Percentiles rank a stretch among this genome's conserved stretches.
Conservation (phyloP, 1,284 basidiomycete species). For the Marasmius oreades region DNA sequence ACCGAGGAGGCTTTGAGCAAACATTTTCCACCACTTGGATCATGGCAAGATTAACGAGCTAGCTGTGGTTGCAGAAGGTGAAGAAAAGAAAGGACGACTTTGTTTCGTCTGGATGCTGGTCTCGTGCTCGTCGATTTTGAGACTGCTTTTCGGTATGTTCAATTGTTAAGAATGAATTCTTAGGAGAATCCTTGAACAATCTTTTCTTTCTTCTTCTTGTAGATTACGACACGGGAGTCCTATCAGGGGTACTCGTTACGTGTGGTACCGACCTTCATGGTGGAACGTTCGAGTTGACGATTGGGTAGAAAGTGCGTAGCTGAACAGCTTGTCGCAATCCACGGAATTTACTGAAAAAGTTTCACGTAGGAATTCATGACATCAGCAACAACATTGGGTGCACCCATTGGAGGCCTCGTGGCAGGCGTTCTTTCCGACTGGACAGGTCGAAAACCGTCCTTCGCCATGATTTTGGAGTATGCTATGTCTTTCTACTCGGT, state of each 20-base stretch:
- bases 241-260: slow-evolving; percentile 73
- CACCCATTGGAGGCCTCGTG: slow-evolving; percentile 68
- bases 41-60: slow-evolving; percentile 58
- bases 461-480: slow-evolving; percentile 66
- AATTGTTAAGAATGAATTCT: background rate
- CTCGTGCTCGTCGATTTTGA: slow-evolving; percentile 66
- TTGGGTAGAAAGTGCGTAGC: slow-evolving; percentile 60
- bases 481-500: slow-evolving; percentile 35
- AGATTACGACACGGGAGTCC: slow-evolving; percentile 82
- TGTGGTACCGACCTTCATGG: slow-evolving; percentile 58
- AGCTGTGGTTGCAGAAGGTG: slow-evolving; percentile 63
- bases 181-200: background rate
- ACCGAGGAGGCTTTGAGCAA: slow-evolving; percentile 8
- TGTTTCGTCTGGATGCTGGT: slow-evolving; percentile 73
- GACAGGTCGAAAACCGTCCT: slow-evolving; percentile 71
- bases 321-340: background rate
- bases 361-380: slow-evolving; percentile 70
- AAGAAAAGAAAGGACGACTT: slow-evolving; percentile 64
- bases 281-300: slow-evolving; percentile 53
- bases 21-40: slow-evolving; percentile 29
- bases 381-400: slow-evolving; percentile 77
- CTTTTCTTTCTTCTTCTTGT: slow-evolving; percentile 1
- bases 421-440: slow-evolving; percentile 73
- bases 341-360: slow-evolving; percentile 1
- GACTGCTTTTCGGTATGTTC: slow-evolving; percentile 68